Evolutionary conservation across 148 eudicot species (phyloP), one percentile per base, ranked within the genome.

Genomic region (Camellia japonica): DNA sequence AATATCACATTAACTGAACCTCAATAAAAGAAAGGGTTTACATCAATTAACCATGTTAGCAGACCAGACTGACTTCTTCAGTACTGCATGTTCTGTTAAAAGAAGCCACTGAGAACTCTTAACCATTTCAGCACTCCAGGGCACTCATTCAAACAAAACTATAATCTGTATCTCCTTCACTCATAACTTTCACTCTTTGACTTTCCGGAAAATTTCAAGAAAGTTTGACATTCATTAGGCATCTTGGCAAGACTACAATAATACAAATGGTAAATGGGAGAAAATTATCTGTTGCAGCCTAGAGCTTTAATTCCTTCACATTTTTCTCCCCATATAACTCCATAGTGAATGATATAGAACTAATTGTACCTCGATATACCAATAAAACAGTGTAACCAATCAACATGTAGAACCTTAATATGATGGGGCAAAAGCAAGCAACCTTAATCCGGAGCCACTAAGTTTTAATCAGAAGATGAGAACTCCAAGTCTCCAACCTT

Each of bases 401-500:
- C 46, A 20, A 76, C 52, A 47, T 13, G 19, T 20, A 76, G 49
- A 72, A 63, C 43, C 44, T 62, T 51, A 47, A 14, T 2, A 23
- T 2, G 43, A 11, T 41, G 71, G 38, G 43, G 47, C 16, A 11
- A 56, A n/a, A 42, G 19, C 10, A 16, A 1, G 1, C 2, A 42
- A 59, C 11, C 15, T 18, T 63, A 44, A 16, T 38, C 49, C 54
- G 30, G 54, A 52, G 58, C 23, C 1, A 14, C 16, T 55, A 19
- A 30, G 38, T 44, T 19, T 42, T 46, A 43, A 43, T 43, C 73
- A 70, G 3, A 61, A 60, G n/a, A 60, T 7, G 47, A 76, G 68
- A 76, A 44, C 64, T 46, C 78, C 38, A 62, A 44, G 55, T 54
- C 64, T 46, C 78, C 38, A 62, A 44, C 68, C 67, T 75, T 46